phyloP scores from a whole-genome alignment of 2,329 filamentous ascomycete genomes.

The Cladosporium velox region DNA sequence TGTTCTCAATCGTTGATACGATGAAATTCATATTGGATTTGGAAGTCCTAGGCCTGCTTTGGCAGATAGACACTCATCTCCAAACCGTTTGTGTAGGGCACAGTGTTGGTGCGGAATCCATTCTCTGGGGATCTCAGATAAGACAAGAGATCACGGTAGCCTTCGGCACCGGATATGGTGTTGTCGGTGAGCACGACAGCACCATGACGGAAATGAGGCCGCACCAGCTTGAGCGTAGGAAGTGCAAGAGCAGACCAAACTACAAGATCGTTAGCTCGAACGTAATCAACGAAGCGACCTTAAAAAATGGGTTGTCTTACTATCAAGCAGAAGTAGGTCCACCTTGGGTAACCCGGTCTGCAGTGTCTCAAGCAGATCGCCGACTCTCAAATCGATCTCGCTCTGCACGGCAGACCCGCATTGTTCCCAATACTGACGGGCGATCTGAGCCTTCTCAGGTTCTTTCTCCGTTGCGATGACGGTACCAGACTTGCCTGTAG shows the following conservation, averaged over 20 bases:
- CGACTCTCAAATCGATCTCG: conserved; percentile 55
- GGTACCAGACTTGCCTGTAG: not conserved
- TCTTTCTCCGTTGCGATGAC: conserved; percentile 66
- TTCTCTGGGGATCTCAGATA: conserved; percentile 51
- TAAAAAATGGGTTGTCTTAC: too few relatives aligned
- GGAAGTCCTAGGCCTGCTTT: too few relatives aligned
- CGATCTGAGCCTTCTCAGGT: conserved; percentile 52
- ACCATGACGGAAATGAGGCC: conserved; percentile 49
- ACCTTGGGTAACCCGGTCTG: too few relatives aligned
- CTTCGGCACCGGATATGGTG: conserved; percentile 40
- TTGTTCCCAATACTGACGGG: conserved; percentile 54
- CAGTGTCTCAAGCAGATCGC: too few relatives aligned
- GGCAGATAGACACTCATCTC: conserved; percentile 40
- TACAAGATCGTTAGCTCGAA: conserved; percentile 56
- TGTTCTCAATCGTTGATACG: too few relatives aligned
- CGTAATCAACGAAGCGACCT: too few relatives aligned
- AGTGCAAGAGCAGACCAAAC: conserved; percentile 60
- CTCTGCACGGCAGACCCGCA: conserved; percentile 52
- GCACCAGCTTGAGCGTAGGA: conserved; percentile 52
- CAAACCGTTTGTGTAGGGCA: conserved; percentile 53
- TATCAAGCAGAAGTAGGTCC: too few relatives aligned
- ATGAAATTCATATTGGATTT: too few relatives aligned
- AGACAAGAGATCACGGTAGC: conserved; percentile 51
- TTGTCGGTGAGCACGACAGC: conserved; percentile 56
- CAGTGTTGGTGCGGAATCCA: conserved; percentile 53